Conservation (phyloP, 805 yeast genomes). For the Metschnikowia proteae region DNA sequence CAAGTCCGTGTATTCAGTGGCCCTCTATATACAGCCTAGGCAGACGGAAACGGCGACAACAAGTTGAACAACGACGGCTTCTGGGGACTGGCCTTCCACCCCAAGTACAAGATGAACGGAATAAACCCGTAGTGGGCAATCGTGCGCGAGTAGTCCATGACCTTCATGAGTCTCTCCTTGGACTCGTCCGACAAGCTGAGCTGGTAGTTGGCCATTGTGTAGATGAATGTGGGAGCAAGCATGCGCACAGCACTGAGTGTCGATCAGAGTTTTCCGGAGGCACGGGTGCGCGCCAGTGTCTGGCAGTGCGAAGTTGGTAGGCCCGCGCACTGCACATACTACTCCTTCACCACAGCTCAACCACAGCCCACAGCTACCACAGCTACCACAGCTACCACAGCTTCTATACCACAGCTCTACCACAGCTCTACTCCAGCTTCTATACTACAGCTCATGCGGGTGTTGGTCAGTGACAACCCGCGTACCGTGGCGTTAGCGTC, state of each 20-base stretch:
- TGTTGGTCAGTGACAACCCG: constrained; percentile 15
- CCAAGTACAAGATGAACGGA: constrained; percentile 90
- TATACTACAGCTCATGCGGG: constrained; percentile 8
- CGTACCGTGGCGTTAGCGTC: constrained; percentile 17
- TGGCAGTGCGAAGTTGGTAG: no score
- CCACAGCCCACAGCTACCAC: no score
- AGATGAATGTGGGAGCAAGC: neutral
- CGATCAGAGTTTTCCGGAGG: constrained; percentile 5
- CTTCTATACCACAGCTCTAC: no score
- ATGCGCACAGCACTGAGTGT: neutral
- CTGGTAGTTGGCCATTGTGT: constrained; percentile 21
- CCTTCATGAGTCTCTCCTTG: constrained; percentile 82
- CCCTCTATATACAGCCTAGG: constrained; percentile 34
- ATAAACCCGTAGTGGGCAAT: constrained; percentile 96
- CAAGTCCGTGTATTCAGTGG: neutral
- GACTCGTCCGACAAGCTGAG: constrained; percentile 43
- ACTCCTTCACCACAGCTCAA: neutral
- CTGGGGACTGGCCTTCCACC: constrained; percentile 63
- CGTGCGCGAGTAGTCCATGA: constrained; percentile 79
- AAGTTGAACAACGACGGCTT: constrained; percentile 78
- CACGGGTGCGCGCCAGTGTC: neutral
- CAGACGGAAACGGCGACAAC: constrained; percentile 77
- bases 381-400: no score
- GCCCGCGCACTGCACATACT: neutral
- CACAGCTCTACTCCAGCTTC: no score